These are phyloP conservation scores for Helicocarpus griseus DNA, from an alignment of 2,329 filamentous ascomycete species.

Conservation along the genomic window DNA sequence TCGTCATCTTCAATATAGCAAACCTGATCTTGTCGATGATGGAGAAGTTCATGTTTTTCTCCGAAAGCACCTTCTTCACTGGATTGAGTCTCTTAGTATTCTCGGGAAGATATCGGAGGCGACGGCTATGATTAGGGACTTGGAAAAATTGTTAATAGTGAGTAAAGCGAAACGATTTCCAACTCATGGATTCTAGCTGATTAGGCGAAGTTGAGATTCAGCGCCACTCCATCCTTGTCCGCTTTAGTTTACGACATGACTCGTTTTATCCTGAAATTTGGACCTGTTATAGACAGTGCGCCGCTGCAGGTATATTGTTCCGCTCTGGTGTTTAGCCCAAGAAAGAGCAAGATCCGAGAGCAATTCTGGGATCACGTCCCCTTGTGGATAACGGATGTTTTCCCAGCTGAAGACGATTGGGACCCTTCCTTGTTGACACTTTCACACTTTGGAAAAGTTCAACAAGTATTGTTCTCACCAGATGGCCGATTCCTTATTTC, in stretches of 20 bases:
- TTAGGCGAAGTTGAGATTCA: neutral
- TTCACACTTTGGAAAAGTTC: neutral
- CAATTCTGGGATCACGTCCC: neutral
- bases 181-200: neutral
- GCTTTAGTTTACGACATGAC: neutral
- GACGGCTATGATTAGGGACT: neutral
- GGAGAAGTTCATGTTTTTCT: neutral
- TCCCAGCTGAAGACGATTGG: neutral
- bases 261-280: neutral
- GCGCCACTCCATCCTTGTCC: neutral
- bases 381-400: neutral
- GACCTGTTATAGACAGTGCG: neutral
- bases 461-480: neutral
- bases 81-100: conserved; percentile 6
- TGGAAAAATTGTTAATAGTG: neutral
- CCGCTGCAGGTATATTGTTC: conserved; percentile 1
- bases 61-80: neutral
- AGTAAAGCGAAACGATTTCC: neutral
- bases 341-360: neutral
- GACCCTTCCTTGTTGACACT: neutral
- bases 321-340: neutral
- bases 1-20: neutral
- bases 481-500: neutral
- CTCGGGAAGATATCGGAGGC: conserved; percentile 17
- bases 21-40: neutral